A percentile compares a stretch with the other conserved stretches of the same genome.
phyloP scores from a whole-genome alignment of 495 filamentous ascomycete genomes.

The Penicillium chermesinum region DNA sequence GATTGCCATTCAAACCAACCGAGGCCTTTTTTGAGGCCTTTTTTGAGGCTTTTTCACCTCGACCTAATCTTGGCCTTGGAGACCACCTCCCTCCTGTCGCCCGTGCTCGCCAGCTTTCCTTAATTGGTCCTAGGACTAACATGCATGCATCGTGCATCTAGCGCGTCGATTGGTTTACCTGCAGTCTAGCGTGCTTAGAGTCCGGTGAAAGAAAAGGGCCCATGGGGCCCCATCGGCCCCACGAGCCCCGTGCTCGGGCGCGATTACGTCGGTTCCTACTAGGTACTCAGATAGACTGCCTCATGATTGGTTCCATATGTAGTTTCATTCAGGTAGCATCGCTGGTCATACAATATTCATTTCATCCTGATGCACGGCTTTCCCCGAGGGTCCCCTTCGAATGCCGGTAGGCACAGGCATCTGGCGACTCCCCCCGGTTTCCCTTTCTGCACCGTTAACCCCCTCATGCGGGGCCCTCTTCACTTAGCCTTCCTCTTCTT shows the following conservation, averaged over 20 bases:
- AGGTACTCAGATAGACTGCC: not conserved
- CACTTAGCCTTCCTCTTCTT: constrained; percentile 16
- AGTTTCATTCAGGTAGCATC: constrained; percentile 15
- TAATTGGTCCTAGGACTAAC: not conserved
- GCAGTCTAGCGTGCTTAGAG: not conserved
- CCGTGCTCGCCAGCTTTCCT: not conserved
- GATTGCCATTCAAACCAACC: constrained; percentile 2
- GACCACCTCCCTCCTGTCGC: no score
- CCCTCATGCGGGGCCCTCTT: not conserved
- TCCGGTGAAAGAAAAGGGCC: not conserved
- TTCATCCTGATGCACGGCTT: constrained; percentile 11
- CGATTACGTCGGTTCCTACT: not conserved
- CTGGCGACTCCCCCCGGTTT: not conserved
- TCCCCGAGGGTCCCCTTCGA: constrained; percentile 14
- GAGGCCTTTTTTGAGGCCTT: constrained; percentile 14
- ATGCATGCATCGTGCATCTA: constrained; percentile 2
- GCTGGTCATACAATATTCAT: constrained; percentile 13
- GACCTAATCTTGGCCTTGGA: no score
- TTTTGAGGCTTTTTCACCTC: not conserved
- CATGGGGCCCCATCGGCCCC: no score
- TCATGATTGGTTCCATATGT: constrained; percentile 7
- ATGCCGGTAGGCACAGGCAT: constrained; percentile 4
- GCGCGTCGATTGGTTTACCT: not conserved
- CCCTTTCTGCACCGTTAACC: constrained; percentile 1
- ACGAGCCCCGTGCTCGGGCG: not conserved